Evolutionary conservation across 768 basidiomycete species (phyloP).

Genomic region (Pleurotus djamor): DNA sequence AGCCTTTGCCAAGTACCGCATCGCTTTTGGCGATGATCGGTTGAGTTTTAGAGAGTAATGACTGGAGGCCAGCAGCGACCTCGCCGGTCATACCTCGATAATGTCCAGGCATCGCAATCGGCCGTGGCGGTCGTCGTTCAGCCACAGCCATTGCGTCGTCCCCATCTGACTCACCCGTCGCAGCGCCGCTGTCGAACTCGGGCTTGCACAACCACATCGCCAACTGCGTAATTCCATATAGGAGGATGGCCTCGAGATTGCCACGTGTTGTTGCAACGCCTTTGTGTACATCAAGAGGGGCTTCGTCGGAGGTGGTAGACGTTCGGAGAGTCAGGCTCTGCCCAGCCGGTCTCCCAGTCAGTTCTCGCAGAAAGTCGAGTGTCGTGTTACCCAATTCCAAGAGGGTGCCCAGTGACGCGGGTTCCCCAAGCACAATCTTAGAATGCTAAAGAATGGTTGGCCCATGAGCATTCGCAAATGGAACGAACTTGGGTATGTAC

Average conservation of each 20-base stretch:
- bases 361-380: conserved; percentile 68
- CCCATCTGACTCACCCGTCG: conserved; percentile 40
- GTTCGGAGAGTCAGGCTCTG: conserved; percentile 45
- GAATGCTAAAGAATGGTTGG: conserved; percentile 55
- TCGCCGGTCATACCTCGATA: conserved; percentile 79
- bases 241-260: conserved; percentile 63
- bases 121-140: conserved; percentile 36
- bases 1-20: conserved; percentile 38
- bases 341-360: conserved; percentile 58
- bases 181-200: conserved; percentile 48
- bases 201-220: conserved; percentile 77
- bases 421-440: conserved; percentile 80
- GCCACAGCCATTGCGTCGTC: conserved; percentile 27
- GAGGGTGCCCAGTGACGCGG: conserved; percentile 82
- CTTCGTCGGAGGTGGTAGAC: conserved; percentile 19
- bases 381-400: conserved; percentile 82
- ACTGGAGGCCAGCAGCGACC: conserved; percentile 70
- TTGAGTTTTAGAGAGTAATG: conserved; percentile 62
- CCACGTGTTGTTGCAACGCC: conserved; percentile 56
- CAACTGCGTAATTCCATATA: conserved; percentile 76
- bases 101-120: conserved; percentile 58
- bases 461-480: not conserved
- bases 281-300: conserved; percentile 50
- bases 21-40: conserved; percentile 62
- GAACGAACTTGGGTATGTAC: conserved; percentile 20